A percentile compares a stretch with the other conserved stretches of the same genome.
Conservation (phyloP, 441 rosid genomes). For the Erodium texanum region DNA sequence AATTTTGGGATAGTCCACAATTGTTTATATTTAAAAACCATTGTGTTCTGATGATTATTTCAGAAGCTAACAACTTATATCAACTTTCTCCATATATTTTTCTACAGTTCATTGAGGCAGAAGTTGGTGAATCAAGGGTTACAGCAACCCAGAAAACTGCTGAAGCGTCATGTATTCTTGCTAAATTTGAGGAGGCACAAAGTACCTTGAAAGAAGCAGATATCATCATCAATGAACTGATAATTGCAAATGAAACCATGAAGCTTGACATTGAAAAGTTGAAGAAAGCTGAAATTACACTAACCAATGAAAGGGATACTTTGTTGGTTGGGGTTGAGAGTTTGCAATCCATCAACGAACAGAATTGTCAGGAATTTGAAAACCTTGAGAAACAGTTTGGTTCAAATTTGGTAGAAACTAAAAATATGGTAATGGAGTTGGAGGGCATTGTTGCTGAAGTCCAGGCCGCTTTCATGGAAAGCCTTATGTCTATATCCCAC, state of each 20-base stretch:
- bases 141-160: conserved; percentile 54
- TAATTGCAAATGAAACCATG: conserved; percentile 71
- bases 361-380: conserved; percentile 49
- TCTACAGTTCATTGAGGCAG: conserved; percentile 66
- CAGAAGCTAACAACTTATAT: conserved; percentile 10
- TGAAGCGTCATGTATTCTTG: conserved; percentile 57
- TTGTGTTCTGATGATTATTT: background rate
- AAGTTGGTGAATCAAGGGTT: conserved; percentile 61
- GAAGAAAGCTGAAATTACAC: conserved; percentile 35
- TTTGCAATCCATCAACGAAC: conserved; percentile 43
- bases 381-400: conserved; percentile 57
- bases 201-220: conserved; percentile 82
- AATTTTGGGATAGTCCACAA: background rate
- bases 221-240: conserved; percentile 65
- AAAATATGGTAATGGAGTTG: conserved; percentile 48
- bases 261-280: conserved; percentile 53
- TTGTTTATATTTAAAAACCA: background rate
- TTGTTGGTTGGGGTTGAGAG: conserved; percentile 43
- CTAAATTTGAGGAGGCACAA: conserved; percentile 92
- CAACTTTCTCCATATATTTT: conserved; percentile 4
- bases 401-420: conserved; percentile 49
- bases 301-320: conserved; percentile 49
- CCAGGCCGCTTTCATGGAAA: conserved; percentile 41
- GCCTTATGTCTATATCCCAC: conserved; percentile 32
- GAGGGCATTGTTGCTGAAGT: conserved; percentile 45